Evolutionary conservation across 2,329 filamentous ascomycete species (phyloP).

Genomic region (Neonectria ditissima): DNA sequence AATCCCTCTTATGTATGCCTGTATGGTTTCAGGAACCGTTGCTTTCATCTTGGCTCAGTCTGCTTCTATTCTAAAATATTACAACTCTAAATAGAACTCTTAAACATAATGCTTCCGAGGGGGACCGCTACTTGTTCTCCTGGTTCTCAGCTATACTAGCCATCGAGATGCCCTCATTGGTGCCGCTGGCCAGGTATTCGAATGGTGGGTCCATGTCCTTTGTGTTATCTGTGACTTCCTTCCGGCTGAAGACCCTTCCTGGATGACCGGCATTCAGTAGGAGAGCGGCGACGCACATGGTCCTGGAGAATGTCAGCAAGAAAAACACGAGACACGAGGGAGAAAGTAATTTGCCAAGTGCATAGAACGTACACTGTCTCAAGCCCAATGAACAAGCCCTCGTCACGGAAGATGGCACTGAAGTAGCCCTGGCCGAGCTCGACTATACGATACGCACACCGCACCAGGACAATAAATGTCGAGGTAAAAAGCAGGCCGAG

Average conservation of each 20-base stretch:
- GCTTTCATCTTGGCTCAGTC: background rate
- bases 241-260: constrained; percentile 30
- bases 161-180: constrained; percentile 20
- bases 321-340: background rate
- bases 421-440: constrained; percentile 69
- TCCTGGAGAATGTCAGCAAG: constrained; percentile 29
- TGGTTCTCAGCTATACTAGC: background rate
- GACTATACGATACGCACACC: constrained; percentile 69
- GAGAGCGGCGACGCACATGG: constrained; percentile 40
- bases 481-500: constrained; percentile 61
- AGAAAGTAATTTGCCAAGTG: background rate
- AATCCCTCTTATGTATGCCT: too few relatives aligned
- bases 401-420: constrained; percentile 41
- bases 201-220: constrained; percentile 20
- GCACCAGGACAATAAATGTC: constrained; percentile 66
- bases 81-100: background rate
- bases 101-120: background rate
- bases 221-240: background rate
- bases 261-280: constrained; percentile 41
- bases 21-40: too few relatives aligned
- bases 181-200: constrained; percentile 10
- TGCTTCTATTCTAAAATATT: background rate
- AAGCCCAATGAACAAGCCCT: constrained; percentile 42
- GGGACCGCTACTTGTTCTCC: background rate
- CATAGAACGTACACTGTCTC: constrained; percentile 38